Percentiles rank a stretch among this genome's conserved stretches.
Evolutionary conservation across 306 rosid species (phyloP).

Genomic region (Inga laurina): DNA sequence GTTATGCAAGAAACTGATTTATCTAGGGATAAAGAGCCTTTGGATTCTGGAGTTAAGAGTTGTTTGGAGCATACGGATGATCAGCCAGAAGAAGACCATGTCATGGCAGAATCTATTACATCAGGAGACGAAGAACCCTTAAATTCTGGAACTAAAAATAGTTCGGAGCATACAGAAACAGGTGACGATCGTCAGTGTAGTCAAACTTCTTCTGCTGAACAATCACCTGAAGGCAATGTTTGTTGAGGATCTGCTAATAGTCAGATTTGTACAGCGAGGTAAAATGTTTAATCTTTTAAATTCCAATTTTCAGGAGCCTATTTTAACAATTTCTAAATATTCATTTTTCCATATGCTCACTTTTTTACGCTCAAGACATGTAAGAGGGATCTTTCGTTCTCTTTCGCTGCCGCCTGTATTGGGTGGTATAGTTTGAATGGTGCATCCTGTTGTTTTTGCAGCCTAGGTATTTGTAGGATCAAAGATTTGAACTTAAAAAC

Average conservation of each 20-base stretch:
- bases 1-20: neutral
- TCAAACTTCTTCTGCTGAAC: slow-evolving; percentile 44
- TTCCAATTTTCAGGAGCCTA: slow-evolving; percentile 53
- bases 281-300: slow-evolving; percentile 52
- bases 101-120: neutral
- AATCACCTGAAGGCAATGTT: slow-evolving; percentile 46
- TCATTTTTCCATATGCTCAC: slow-evolving; percentile 43
- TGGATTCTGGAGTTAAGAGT: neutral
- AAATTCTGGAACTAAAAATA: slow-evolving; percentile 6
- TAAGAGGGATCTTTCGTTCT: slow-evolving; percentile 52
- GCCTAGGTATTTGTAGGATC: slow-evolving; percentile 55
- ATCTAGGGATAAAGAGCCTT: slow-evolving; percentile 2
- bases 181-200: slow-evolving; percentile 46
- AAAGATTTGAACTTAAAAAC: slow-evolving; percentile 42
- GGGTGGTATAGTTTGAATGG: slow-evolving; percentile 63
- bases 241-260: slow-evolving; percentile 56
- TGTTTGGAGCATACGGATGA: slow-evolving; percentile 41
- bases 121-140: neutral
- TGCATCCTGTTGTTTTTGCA: slow-evolving; percentile 39
- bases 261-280: slow-evolving; percentile 87
- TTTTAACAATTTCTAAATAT: slow-evolving; percentile 46
- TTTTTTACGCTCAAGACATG: slow-evolving; percentile 57
- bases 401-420: slow-evolving; percentile 56
- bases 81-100: slow-evolving; percentile 33
- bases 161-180: slow-evolving; percentile 44